Evolutionary conservation across 1,284 basidiomycete genomes (phyloP).

Genomic region (Sanghuangporus baumii): DNA sequence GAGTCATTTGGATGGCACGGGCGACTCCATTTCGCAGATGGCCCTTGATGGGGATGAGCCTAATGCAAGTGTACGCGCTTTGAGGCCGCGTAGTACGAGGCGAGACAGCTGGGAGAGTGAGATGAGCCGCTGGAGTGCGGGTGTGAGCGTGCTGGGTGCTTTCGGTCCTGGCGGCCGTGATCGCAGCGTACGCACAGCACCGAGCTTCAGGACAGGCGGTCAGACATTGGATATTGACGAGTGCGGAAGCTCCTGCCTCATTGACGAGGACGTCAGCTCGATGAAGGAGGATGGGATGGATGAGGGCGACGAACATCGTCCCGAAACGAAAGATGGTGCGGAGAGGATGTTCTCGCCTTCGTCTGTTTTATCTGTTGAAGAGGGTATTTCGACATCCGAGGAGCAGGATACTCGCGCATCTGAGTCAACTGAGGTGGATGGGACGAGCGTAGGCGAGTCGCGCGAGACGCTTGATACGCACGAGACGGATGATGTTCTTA

Average conservation of each 20-base stretch:
- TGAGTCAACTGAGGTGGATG: conserved; percentile 12
- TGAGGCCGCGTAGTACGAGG: conserved; percentile 73
- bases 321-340: conserved; percentile 4
- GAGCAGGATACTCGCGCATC: not conserved
- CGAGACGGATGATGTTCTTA: conserved; percentile 15
- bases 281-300: conserved; percentile 9
- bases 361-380: conserved; percentile 8
- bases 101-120: conserved; percentile 83
- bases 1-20: conserved; percentile 38
- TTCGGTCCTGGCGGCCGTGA: conserved; percentile 27
- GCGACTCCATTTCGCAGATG: conserved; percentile 69
- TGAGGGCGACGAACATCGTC: not conserved
- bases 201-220: conserved; percentile 27
- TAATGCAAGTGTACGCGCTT: conserved; percentile 73
- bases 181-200: conserved; percentile 26
- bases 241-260: conserved; percentile 21
- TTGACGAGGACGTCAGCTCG: conserved; percentile 14
- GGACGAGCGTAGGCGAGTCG: conserved; percentile 9
- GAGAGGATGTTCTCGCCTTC: conserved; percentile 9
- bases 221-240: conserved; percentile 48
- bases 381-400: not conserved
- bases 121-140: conserved; percentile 79
- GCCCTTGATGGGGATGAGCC: conserved; percentile 54
- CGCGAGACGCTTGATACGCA: not conserved
- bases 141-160: conserved; percentile 28